Percentiles rank a stretch among this genome's conserved stretches.
Evolutionary conservation across 306 rosid species (phyloP).

Genomic region (Vigna trinervia): DNA sequence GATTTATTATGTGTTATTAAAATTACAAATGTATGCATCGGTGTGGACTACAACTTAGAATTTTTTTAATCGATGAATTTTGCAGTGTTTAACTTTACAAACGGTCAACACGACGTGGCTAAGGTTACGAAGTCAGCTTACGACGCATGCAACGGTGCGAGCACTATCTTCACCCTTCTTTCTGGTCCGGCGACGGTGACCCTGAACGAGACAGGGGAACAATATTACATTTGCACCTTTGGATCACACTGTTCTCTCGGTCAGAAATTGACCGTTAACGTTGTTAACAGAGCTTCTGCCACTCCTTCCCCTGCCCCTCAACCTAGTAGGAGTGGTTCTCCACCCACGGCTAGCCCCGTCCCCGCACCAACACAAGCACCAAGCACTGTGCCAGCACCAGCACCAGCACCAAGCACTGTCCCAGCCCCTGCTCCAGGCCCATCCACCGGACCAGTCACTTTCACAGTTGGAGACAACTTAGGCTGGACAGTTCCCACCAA

Average conservation of each 20-base stretch:
- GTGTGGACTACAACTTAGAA: no score
- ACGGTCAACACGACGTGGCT: conserved; percentile 55
- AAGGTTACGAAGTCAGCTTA: conserved; percentile 61
- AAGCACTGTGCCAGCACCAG: conserved; percentile 15
- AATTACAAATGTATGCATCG: neutral
- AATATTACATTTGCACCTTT: conserved; percentile 63
- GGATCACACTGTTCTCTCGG: conserved; percentile 54
- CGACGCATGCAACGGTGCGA: conserved; percentile 52
- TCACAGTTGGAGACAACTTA: conserved; percentile 40
- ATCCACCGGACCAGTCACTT: conserved; percentile 44
- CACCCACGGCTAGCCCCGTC: conserved; percentile 42
- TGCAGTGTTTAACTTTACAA: conserved; percentile 61
- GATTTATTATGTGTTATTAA: neutral
- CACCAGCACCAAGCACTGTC: conserved; percentile 12
- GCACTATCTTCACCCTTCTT: neutral
- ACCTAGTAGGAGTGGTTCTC: conserved; percentile 34
- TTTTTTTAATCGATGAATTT: neutral
- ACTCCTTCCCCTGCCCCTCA: conserved; percentile 61
- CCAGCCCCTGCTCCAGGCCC: conserved; percentile 40
- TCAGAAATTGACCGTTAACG: conserved; percentile 67
- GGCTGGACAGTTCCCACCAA: conserved; percentile 44
- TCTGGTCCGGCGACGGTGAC: conserved; percentile 54
- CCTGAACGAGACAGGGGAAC: conserved; percentile 54
- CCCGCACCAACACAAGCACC: conserved; percentile 40
- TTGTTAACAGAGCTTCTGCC: conserved; percentile 47